Evolutionary conservation across 768 basidiomycete species (phyloP), one percentile per base, ranked within the genome.

Genomic region (Cystobasidium tubakii): DNA sequence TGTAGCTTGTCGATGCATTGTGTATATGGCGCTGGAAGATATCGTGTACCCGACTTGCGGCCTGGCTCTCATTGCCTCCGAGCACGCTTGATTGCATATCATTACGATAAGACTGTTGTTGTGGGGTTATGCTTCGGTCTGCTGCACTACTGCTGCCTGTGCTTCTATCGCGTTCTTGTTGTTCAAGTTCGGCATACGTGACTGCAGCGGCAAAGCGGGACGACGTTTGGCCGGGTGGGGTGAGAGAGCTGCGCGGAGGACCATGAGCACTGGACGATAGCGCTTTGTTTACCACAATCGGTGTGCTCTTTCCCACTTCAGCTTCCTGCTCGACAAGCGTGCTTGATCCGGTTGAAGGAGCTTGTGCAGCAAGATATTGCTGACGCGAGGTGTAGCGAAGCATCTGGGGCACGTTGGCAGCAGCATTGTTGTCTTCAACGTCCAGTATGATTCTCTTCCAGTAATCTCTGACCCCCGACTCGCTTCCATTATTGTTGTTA

Each of bases 21-120:
- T 71, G 69, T 36, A 71, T 71, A 31, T 71, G 69, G 10, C 43
- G 29, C 25, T 34, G 50, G 29, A 71, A 71, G 50, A 71, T 71
- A 29, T 71, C 69, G 42, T 71, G 69, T 36, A 71, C 69, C 1
- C 69, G 12, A 10, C 21, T 25, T 36, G 69, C 69, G 54, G 39
- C 44, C 19, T 39, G 27, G 13, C 27, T 65, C 25, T 60, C 6
- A 15, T 15, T 39, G 39, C 27, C 57, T 60, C 29, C 57, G 33
- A 12, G 27, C 6, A 25, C 33, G 15, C 57, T 60, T 23, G 33
- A 29, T 27, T 60, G 57, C 23, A 21, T 31, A 60, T 27, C 13
- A 6, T 9, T 12, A 9, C 12, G 7, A 34, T 60, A 60, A 17
- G 57, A 60, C 10, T 60, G 57, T 31, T 60, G 57, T 21, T 60